Evolutionary conservation across 192 early-diverging fungal species (phyloP), one percentile per base, ranked within the genome.

Genomic region (Entomortierella lignicola): DNA sequence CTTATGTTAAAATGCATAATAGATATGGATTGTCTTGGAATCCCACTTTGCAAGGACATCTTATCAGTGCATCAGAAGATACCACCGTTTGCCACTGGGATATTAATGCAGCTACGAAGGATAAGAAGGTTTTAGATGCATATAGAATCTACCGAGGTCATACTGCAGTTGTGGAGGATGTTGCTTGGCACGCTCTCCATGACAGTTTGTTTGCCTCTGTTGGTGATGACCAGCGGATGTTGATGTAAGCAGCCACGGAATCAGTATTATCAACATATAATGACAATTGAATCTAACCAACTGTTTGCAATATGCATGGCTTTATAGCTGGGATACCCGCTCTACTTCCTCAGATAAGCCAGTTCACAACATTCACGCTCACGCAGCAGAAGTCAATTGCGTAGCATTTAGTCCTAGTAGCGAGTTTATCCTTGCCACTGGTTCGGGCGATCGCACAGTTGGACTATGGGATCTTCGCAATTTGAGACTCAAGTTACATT

Each of bases 401-500:
- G 94, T 99, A 0, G 92, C 94, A 18, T 99, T 97, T 82, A 96
- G 96, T 77, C 96, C 95, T 17, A 85, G 84, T 56, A 97, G 92
- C 64, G 97, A 98, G 83, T 92, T 85, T 65, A 83, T 99, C 30
- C 84, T 99, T 47, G 94, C 93, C 1, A 99, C 98, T 11, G 98
- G 96, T 55, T 96, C 97, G 1, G 92, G 94, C 32, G 98, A 99
- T 82, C 92, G 94, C 86, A 96, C 95, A 1, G 93, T 96, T 18
- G 95, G 89, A 0, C 85, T 99, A 18, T 99, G 97, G 97, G 98
- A 99, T 86, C 71, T 98, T 83, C 93, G 98, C 66, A 96, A 98
- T 84, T 81, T 97, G 44, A 94, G 92, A 64, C 72, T 84, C 52
- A 91, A 89, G 64, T 77, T 99, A 50, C 96, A 98, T 83, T 86